A percentile compares a stretch with the other conserved stretches of the same genome.
These are phyloP conservation scores for Penicillium sp. DNA, from an alignment of 2,329 filamentous ascomycete species.

Conservation along the genomic window DNA sequence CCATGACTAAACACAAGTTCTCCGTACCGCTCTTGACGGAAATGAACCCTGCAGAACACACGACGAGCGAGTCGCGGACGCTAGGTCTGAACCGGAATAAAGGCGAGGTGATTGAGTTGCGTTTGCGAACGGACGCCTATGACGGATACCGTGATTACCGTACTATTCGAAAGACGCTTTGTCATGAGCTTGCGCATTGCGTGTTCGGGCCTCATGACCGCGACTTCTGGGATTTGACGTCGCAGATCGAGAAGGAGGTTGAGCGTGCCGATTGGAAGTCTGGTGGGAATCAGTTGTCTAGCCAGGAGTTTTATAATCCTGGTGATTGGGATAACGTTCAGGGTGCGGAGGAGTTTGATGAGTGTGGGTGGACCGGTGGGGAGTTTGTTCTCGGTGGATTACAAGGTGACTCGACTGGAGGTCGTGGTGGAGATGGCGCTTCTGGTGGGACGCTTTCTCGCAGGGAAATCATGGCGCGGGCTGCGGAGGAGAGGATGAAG, in stretches of 20 bases:
- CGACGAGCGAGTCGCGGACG: conserved; percentile 76
- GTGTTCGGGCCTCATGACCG: conserved; percentile 80
- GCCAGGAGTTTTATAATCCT: conserved; percentile 59
- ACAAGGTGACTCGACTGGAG: conserved; percentile 45
- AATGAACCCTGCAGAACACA: conserved; percentile 88
- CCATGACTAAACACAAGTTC: conserved; percentile 84
- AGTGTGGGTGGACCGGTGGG: conserved; percentile 75
- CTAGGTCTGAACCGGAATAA: conserved; percentile 83
- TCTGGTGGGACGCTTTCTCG: conserved; percentile 52
- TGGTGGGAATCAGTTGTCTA: conserved; percentile 64
- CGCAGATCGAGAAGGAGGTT: conserved; percentile 84
- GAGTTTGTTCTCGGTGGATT: conserved; percentile 69
- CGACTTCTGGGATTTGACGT: conserved; percentile 86
- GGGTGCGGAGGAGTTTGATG: conserved; percentile 59
- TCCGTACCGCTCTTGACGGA: conserved; percentile 84
- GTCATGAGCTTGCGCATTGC: conserved; percentile 93
- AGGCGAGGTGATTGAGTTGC: conserved; percentile 86
- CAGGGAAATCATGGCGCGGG: conserved; percentile 72
- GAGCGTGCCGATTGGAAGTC: conserved; percentile 74
- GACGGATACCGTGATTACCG: conserved; percentile 93
- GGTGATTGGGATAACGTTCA: conserved; percentile 54
- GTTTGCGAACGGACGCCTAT: conserved; percentile 87
- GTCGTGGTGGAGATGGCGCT: conserved; percentile 28
- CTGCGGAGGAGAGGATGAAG: conserved; percentile 66
- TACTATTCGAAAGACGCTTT: conserved; percentile 85